Evolutionary conservation across 108 stramenopile species (phyloP).

Genomic region (Chaetoceros tenuissimus): DNA sequence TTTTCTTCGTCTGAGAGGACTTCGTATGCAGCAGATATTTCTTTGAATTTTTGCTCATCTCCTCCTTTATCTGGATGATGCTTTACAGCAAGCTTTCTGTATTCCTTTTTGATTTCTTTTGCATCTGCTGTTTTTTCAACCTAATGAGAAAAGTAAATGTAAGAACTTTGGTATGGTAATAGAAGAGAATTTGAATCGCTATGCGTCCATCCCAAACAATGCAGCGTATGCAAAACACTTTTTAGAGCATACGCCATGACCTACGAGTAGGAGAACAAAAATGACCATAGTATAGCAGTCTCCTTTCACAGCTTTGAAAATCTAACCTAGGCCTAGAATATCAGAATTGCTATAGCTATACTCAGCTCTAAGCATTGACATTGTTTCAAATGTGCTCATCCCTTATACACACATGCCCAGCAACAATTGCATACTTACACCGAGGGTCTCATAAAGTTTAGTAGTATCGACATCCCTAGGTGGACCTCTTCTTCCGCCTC

Average conservation of each 20-base stretch:
- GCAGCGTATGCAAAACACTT: too few relatives aligned
- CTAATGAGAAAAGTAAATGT: constrained; percentile 10
- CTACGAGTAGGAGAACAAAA: neutral
- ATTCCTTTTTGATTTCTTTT: constrained; percentile 86
- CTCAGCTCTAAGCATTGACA: too few relatives aligned
- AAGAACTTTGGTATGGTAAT: constrained; percentile 1
- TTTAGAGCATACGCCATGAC: too few relatives aligned
- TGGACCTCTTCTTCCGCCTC: constrained; percentile 30
- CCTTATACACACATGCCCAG: too few relatives aligned
- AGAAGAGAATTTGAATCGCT: constrained; percentile 4
- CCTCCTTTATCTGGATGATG: constrained; percentile 91
- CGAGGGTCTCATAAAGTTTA: constrained; percentile 78
- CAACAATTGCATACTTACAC: constrained; percentile 54
- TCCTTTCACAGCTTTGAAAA: neutral
- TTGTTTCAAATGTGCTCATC: too few relatives aligned
- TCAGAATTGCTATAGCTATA: too few relatives aligned
- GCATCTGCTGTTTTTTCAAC: constrained; percentile 59
- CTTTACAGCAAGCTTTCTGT: constrained; percentile 75
- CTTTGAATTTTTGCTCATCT: constrained; percentile 88
- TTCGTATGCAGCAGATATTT: constrained; percentile 86
- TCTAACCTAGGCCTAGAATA: too few relatives aligned
- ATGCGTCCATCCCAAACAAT: too few relatives aligned
- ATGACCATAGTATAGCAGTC: neutral
- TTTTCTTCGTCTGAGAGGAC: constrained; percentile 83
- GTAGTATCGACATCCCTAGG: constrained; percentile 58